Conservation (phyloP, 192 early-diverging fungal genomes). For the Podila horticola region DNA sequence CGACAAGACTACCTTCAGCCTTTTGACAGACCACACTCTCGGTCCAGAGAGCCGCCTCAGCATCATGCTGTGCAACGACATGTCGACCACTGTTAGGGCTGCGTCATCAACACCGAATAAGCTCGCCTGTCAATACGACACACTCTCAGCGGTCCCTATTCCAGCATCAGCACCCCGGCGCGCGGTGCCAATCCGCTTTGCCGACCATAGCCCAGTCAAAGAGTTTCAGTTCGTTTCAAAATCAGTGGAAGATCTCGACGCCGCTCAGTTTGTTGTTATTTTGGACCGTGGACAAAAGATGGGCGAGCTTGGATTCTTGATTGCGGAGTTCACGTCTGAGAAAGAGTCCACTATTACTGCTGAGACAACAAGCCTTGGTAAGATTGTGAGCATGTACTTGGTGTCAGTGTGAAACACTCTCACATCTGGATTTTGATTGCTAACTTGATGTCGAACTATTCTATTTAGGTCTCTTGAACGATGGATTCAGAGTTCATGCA, state of each 20-base stretch:
- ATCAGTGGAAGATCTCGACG: slow-evolving; percentile 11
- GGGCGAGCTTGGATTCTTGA: slow-evolving; percentile 56
- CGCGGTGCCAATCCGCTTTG: slow-evolving; percentile 16
- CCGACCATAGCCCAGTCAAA: slow-evolving; percentile 2
- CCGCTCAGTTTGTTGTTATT: slow-evolving; percentile 23
- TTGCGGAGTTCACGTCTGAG: slow-evolving; percentile 58
- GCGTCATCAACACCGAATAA: slow-evolving; percentile 12
- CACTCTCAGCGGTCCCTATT: slow-evolving; percentile 24
- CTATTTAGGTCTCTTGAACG: slow-evolving; percentile 38
- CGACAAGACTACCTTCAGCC: slow-evolving; percentile 50
- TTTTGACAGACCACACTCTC: slow-evolving; percentile 57
- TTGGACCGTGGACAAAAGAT: slow-evolving; percentile 43
- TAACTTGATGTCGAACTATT: neutral
- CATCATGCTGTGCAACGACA: slow-evolving; percentile 57
- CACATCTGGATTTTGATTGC: neutral
- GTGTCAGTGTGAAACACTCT: neutral
- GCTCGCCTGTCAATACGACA: slow-evolving; percentile 19
- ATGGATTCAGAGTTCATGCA: slow-evolving; percentile 51
- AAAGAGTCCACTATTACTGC: slow-evolving; percentile 23
- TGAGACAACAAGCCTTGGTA: slow-evolving; percentile 57
- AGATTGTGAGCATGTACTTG: neutral
- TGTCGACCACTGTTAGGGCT: slow-evolving; percentile 1
- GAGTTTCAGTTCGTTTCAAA: slow-evolving; percentile 33
- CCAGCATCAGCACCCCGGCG: slow-evolving; percentile 15
- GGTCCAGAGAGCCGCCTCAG: slow-evolving; percentile 47